Percentiles rank a stretch among this genome's conserved stretches.
Conservation (phyloP, 202 grass and related monocot species). For the Elaeis oleifera region DNA sequence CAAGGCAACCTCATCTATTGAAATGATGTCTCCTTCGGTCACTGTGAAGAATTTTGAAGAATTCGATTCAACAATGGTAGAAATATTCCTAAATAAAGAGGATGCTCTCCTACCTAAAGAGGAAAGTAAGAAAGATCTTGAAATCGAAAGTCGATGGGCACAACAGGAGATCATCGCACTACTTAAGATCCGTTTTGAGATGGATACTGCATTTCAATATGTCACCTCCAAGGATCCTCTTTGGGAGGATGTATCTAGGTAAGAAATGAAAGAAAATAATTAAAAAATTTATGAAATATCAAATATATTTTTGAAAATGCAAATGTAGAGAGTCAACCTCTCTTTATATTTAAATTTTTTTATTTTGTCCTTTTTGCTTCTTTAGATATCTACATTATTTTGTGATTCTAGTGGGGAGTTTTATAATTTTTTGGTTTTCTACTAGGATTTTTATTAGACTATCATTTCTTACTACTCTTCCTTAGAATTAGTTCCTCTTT, state of each 20-base stretch:
- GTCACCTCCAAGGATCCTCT: slow-evolving; percentile 82
- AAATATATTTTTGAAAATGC: not conserved
- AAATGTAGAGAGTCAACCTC: not conserved
- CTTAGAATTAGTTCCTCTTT: too few relatives aligned
- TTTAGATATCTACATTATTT: too few relatives aligned
- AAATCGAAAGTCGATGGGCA: slow-evolving; percentile 61
- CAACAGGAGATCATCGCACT: slow-evolving; percentile 80
- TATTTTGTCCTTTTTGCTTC: too few relatives aligned
- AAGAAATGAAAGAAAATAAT: slow-evolving; percentile 14
- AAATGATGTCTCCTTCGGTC: too few relatives aligned
- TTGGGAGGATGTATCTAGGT: slow-evolving; percentile 95
- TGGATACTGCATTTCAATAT: slow-evolving; percentile 79
- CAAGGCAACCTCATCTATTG: slow-evolving; percentile 58
- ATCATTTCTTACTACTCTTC: too few relatives aligned
- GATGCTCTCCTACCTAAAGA: slow-evolving; percentile 18
- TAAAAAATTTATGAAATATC: not conserved
- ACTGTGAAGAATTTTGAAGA: slow-evolving; percentile 43
- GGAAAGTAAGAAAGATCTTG: slow-evolving; percentile 47
- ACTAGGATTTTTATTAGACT: too few relatives aligned
- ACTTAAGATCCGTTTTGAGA: slow-evolving; percentile 87
- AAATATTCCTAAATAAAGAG: slow-evolving; percentile 40
- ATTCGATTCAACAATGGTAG: not conserved
- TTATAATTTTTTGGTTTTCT: slow-evolving; percentile 24
- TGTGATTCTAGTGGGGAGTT: not conserved
- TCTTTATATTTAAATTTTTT: not conserved